Base-by-base conservation (phyloP, 352 stramenopile genomes). In the Phytophthora megakarya region DNA sequence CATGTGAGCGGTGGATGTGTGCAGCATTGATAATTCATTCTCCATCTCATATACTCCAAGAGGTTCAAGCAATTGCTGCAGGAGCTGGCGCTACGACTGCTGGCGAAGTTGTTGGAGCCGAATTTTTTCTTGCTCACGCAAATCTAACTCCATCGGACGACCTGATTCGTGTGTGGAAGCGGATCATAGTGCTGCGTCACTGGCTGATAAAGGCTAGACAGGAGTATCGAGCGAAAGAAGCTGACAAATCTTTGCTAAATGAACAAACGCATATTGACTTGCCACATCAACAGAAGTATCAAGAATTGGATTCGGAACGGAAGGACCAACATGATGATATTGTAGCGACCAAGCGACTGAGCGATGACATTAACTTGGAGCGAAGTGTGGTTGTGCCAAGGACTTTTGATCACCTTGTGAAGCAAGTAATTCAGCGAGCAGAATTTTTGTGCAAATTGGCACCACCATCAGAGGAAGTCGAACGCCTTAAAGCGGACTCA, bases 141-240 rank as follows among this genome's bases (percentile, higher is more conserved):
- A 63, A 90, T 28, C 53, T 95, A 18, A 72, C 78, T 5, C 88
- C 86, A 7, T 96, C 88, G 0, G 77, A 91, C 43, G 88, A 94
- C 39, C 53, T 96, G 4, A 48, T 79, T 43, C 61, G 72, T 33
- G 73, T 96, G 18, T 95, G 88, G 88, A 93, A 93, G 55, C 77
- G 78, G 15, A 70, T 96, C 16, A 62, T 96, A n/a, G 81, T 79
- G 59, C 61, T 96, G 21, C 83, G 88, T 8, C 88, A 96, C 55
- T 95, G 88, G 88, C 37, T 96, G 13, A 94, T 96, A 32, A 93
- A 92, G 45, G 75, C 71, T 19, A 63, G 86, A 25, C 88, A 96
- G 61, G 86, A 88, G 53, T 95, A 93, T 58, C 80, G 84, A 18
- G 83, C 88, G 4, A 78, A 72, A 54, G 59, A 87, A 50, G 70